Base-by-base conservation (phyloP, 768 basidiomycete genomes). In the Xerocomellus intermedius region DNA sequence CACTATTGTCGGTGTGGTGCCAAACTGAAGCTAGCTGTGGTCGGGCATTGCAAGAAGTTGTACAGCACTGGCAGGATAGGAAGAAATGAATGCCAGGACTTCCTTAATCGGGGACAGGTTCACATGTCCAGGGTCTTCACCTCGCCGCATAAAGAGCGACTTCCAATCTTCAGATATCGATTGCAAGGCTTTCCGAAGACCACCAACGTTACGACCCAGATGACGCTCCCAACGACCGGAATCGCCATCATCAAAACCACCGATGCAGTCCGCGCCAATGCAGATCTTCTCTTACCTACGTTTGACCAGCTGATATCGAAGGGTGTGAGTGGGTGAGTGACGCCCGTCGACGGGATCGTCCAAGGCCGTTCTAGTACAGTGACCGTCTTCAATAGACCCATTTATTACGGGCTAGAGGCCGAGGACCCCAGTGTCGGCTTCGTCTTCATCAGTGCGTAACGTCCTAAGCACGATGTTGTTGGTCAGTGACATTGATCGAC, bases 211-310 rank as follows among this genome's bases (percentile, higher is more conserved):
- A 16, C 42, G 3, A 24, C 41, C 10, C 7, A 33, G 33, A 43
- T 43, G 37, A 19, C 41, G 16, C 30, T 35, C 19, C 39, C 49
- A 26, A 56, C 48, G 4, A 60, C 52, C 5, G 56, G 53, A 35
- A 17, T 63, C 37, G n/a, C 46, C 33, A 35, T 63, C 16, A 48
- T 61, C 42, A 5, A 44, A 3, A 39, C 61, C 26, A 52, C 21
- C n/a, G 38, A 54, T 6, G 28, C 9, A 0, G 22, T 51, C 41
- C 52, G 47, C 6, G 42, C 38, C 5, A 42, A 61, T 8, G 22
- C 50, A 8, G 28, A 39, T 5, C 33, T 58, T n/a, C n/a, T 50
- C 16, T 26, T 5, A 1, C 39, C 45, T 24, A 47, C 44, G 2
- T 50, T 55, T 26, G 30, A 52, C 4, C 42, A 41, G 10, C 8